Percentiles rank a stretch among this genome's conserved stretches.
phyloP scores from a whole-genome alignment of 2,329 filamentous ascomycete species.

The Aspergillus chevalieri region DNA sequence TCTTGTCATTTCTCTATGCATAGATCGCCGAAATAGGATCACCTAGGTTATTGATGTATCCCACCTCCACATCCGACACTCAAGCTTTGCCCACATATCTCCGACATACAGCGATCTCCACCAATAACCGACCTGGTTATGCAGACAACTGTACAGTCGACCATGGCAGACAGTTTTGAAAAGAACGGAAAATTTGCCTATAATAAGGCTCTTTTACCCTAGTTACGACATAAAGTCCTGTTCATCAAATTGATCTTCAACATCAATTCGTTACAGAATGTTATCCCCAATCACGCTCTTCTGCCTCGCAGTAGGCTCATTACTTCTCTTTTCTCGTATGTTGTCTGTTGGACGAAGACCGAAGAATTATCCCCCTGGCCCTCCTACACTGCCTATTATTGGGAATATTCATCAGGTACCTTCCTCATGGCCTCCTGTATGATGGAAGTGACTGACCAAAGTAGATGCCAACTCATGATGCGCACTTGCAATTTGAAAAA shows the following conservation, averaged over 20 bases:
- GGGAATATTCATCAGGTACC: constrained; percentile 44
- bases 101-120: neutral
- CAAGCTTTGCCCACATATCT: neutral
- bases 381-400: constrained; percentile 46
- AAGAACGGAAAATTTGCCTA: no score
- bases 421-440: neutral
- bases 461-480: constrained; percentile 38
- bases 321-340: constrained; percentile 8
- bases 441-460: neutral
- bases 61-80: neutral
- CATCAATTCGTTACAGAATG: neutral
- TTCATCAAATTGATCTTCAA: no score
- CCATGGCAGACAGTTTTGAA: no score
- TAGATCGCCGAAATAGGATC: no score
- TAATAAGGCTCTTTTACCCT: no score
- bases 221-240: no score
- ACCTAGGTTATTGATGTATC: neutral
- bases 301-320: neutral
- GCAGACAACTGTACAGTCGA: neutral
- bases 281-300: neutral
- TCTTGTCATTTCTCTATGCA: no score
- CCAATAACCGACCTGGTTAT: neutral
- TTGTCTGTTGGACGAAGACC: constrained; percentile 22
- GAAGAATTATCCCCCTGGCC: constrained; percentile 43
- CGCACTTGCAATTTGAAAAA: constrained; percentile 45